Conservation (phyloP, 2,329 filamentous ascomycete genomes). For the Penicillium sp. region DNA sequence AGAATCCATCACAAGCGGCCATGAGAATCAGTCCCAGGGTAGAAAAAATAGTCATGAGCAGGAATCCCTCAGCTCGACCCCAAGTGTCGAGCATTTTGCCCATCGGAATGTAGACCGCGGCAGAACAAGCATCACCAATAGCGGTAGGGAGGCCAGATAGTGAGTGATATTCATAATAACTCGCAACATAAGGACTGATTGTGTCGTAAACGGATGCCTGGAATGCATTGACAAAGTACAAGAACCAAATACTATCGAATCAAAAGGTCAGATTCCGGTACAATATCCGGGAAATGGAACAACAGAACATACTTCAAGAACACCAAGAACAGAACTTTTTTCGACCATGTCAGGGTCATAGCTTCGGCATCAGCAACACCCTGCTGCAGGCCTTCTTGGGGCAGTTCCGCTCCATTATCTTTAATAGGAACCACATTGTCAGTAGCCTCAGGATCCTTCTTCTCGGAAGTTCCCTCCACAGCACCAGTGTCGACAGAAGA, state of each 20-base stretch:
- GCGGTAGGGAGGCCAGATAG: constrained; percentile 57
- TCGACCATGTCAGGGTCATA: constrained; percentile 47
- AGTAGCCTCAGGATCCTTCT: background rate
- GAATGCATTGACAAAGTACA: constrained; percentile 46
- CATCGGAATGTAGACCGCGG: constrained; percentile 58
- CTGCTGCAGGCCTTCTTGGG: constrained; percentile 22
- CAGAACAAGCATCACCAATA: constrained; percentile 57
- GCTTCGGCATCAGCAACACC: constrained; percentile 48
- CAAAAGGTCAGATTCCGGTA: background rate
- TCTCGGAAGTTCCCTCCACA: background rate
- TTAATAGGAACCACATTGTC: background rate
- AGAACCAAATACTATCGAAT: constrained; percentile 41
- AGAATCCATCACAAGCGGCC: constrained; percentile 60
- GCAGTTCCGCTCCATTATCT: background rate
- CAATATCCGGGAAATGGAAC: background rate
- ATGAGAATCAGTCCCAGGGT: constrained; percentile 59
- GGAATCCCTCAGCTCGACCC: constrained; percentile 60
- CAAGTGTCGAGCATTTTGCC: constrained; percentile 64
- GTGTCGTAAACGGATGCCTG: constrained; percentile 40
- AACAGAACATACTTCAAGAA: constrained; percentile 39
- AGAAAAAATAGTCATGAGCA: constrained; percentile 49
- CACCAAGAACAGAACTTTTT: constrained; percentile 36
- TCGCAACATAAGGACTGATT: constrained; percentile 53
- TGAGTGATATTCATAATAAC: constrained; percentile 54
- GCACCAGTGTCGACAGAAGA: constrained; percentile 1